Percentiles rank a stretch among this genome's conserved stretches.
These are phyloP conservation scores for Arabidopsis suecica DNA, from an alignment of 345 rosid species.

Conservation along the genomic window DNA sequence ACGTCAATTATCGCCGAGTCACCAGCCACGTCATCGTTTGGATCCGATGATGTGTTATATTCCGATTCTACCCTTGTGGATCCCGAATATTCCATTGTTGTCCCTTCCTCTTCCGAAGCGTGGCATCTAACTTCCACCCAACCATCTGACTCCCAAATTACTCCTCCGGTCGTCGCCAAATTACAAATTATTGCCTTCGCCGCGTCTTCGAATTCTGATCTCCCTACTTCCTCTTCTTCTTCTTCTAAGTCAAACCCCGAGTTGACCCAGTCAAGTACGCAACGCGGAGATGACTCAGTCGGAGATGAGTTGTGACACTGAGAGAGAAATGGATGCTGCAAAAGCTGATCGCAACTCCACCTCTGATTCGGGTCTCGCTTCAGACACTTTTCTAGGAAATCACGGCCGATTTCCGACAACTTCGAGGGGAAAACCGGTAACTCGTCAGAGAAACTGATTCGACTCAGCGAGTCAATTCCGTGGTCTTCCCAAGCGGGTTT, in stretches of 20 bases:
- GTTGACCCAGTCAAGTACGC: conserved; percentile 65
- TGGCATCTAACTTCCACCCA: conserved; percentile 60
- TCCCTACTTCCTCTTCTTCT: conserved; percentile 35
- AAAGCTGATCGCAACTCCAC: conserved; percentile 81
- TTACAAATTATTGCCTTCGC: conserved; percentile 51
- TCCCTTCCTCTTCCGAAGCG: conserved; percentile 33
- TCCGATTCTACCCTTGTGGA: conserved; percentile 13
- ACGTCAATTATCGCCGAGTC: neutral
- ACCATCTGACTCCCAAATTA: conserved; percentile 63
- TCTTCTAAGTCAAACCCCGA: conserved; percentile 45
- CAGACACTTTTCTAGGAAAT: conserved; percentile 70
- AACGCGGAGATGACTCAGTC: conserved; percentile 69
- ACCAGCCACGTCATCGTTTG: conserved; percentile 32
- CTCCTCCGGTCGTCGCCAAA: conserved; percentile 45
- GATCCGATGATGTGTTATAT: neutral
- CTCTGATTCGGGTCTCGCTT: conserved; percentile 54
- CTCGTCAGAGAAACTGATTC: conserved; percentile 60
- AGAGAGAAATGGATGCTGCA: conserved; percentile 65
- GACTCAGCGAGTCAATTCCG: conserved; percentile 60
- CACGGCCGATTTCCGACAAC: conserved; percentile 59
- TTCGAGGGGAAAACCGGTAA: conserved; percentile 53
- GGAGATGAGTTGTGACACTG: conserved; percentile 21
- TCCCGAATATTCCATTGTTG: conserved; percentile 36
- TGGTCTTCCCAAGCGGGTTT: conserved; percentile 67
- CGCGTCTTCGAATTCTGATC: conserved; percentile 6